Evolutionary conservation across 192 early-diverging fungal species (phyloP).

Genomic region (Obelidium mucronatum): DNA sequence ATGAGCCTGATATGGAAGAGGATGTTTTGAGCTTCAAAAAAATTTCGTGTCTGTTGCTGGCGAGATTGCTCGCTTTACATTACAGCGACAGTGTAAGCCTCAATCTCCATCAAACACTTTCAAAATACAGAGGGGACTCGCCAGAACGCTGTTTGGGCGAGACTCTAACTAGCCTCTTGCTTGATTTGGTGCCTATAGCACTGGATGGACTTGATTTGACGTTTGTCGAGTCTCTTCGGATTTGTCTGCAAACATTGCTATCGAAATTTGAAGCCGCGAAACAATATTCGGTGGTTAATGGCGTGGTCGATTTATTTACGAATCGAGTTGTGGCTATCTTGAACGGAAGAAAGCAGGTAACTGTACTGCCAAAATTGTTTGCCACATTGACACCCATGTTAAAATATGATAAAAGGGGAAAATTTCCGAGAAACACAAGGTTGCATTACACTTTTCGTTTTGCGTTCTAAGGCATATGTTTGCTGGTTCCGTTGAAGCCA

Average conservation of each 20-base stretch:
- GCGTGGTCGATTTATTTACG: background rate
- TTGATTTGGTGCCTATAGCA: constrained; percentile 8
- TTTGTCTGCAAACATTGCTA: constrained; percentile 41
- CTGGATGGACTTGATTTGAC: constrained; percentile 22
- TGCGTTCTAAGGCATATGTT: constrained; percentile 41
- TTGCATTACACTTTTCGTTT: constrained; percentile 28
- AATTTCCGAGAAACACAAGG: constrained; percentile 26
- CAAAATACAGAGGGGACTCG: background rate
- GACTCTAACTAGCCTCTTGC: constrained; percentile 12
- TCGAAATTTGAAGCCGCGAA: constrained; percentile 41
- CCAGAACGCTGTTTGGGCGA: constrained; percentile 15
- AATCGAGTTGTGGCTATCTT: background rate
- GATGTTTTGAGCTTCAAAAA: constrained; percentile 19
- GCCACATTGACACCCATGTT: too few relatives aligned
- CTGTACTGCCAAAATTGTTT: background rate
- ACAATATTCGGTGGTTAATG: constrained; percentile 14
- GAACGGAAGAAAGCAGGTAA: background rate
- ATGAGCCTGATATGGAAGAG: background rate
- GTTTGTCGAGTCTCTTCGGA: constrained; percentile 36
- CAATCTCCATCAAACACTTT: constrained; percentile 35
- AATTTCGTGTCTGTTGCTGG: constrained; percentile 15
- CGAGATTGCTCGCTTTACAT: constrained; percentile 38
- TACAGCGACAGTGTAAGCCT: constrained; percentile 32
- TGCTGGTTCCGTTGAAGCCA: constrained; percentile 37
- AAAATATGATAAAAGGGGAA: background rate